A percentile compares a stretch with the other conserved stretches of the same genome.
These are phyloP conservation scores for Trametes versicolor DNA, from an alignment of 1,284 basidiomycete species.

Conservation along the genomic window DNA sequence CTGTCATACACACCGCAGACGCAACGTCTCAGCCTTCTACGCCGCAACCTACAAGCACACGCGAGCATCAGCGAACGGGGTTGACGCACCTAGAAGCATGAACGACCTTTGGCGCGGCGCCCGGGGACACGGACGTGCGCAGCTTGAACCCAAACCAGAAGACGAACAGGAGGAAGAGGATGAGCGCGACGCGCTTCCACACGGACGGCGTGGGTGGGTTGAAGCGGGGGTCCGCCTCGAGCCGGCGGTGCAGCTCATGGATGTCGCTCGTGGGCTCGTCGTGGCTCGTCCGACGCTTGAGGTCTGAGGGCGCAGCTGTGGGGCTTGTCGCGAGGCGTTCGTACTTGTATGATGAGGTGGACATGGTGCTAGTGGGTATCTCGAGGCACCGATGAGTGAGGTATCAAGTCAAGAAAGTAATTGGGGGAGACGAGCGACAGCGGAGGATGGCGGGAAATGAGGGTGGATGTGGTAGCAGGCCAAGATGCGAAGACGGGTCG, in stretches of 20 bases:
- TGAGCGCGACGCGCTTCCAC: slow-evolving; percentile 58
- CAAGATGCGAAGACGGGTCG: background rate
- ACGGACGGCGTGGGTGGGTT: slow-evolving; percentile 54
- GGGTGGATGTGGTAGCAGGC: slow-evolving; percentile 2
- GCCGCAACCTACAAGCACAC: slow-evolving; percentile 13
- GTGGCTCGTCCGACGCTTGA: slow-evolving; percentile 28
- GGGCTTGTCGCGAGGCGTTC: slow-evolving; percentile 29
- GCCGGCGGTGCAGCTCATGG: slow-evolving; percentile 37
- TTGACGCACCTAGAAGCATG: slow-evolving; percentile 58
- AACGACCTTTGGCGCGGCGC: slow-evolving; percentile 48
- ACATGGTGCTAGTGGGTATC: slow-evolving; percentile 19
- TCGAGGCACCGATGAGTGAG: background rate
- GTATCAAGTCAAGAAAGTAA: too few relatives aligned
- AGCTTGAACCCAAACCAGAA: slow-evolving; percentile 55
- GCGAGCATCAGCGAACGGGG: slow-evolving; percentile 7
- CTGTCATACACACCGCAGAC: slow-evolving; percentile 43
- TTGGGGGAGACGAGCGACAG: background rate
- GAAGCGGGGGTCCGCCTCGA: slow-evolving; percentile 52
- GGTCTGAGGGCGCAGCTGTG: slow-evolving; percentile 15
- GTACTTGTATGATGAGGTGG: slow-evolving; percentile 25
- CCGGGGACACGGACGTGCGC: slow-evolving; percentile 36
- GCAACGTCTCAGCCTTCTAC: background rate
- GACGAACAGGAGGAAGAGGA: slow-evolving; percentile 52
- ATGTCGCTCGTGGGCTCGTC: slow-evolving; percentile 41
- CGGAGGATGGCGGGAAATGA: background rate